Conservation (phyloP, 805 yeast genomes). For the Hanseniaspora hatyaiensis region DNA sequence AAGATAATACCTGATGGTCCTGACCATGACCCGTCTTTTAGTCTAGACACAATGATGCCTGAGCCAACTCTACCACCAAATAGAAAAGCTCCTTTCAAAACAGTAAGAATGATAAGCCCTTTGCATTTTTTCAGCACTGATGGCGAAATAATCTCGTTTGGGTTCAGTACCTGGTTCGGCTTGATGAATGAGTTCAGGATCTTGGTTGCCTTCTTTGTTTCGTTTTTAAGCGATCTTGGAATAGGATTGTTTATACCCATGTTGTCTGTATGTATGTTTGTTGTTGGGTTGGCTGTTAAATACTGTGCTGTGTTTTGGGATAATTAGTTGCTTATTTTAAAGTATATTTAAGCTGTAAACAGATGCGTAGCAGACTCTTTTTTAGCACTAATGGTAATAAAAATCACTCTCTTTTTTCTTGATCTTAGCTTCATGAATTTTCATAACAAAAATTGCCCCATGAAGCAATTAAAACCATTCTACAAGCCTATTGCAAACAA, state of each 20-base stretch:
- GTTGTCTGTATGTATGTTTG: neutral
- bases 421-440: no score
- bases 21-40: slow-evolving; percentile 94
- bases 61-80: slow-evolving; percentile 97
- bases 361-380: no score
- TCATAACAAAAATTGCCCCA: no score
- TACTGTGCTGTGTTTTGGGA: no score
- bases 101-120: slow-evolving; percentile 85
- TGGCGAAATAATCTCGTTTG: slow-evolving; percentile 83
- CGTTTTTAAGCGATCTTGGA: slow-evolving; percentile 79
- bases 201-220: slow-evolving; percentile 85
- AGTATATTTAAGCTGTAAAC: neutral
- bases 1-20: slow-evolving; percentile 92
- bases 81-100: slow-evolving; percentile 90
- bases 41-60: slow-evolving; percentile 84
- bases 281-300: no score
- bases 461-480: no score
- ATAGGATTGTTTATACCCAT: slow-evolving; percentile 90
- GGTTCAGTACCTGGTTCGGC: slow-evolving; percentile 87
- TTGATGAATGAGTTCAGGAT: slow-evolving; percentile 79
- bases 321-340: slow-evolving; percentile 2
- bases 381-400: no score
- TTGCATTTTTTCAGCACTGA: slow-evolving; percentile 76
- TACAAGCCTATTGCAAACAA: no score
- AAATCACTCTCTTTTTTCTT: no score